Base-by-base conservation (phyloP, 202 grass and related monocot genomes). In the Miscanthus sacchariflorus region DNA sequence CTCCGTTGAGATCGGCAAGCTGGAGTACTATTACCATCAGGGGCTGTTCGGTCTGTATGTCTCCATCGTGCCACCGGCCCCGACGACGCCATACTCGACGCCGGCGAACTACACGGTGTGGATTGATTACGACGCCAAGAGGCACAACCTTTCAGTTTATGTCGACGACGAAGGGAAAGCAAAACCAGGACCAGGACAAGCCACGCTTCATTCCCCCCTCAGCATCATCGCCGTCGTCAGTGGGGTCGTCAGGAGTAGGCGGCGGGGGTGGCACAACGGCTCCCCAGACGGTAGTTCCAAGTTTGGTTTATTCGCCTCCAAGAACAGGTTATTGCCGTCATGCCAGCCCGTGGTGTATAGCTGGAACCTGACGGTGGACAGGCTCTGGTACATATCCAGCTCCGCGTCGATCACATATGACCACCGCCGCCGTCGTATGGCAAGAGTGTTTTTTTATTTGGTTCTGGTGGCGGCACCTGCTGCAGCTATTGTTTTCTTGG, bases 301-400 rank as follows among this genome's bases (percentile, higher is more conserved):
- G 7, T 67, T 80, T 19, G 38, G 78, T 68, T 48, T 80, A 7
- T 46, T 66, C 7, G 78, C 78, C 1, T 80, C 78, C 7, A 80
- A 67, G 25, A 25, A 44, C 39, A 44, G 58, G n/a, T 5, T 0
- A 6, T 61, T 24, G 52, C 52, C 76, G 0, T 80, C 56, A 12
- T 45, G 61, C 61, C 39, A 48, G 7, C 61, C 58, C 24, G 58
- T 80, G 7, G 9, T 80, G 4, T 80, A 80, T 68, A 68, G 78
- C 59, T 80, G 58, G 78, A 28, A 46, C 13, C 8, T 80, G 13
- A 66, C 33, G 33, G 33, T 35, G 33, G 33, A 35, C 33, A 35
- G 33, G 33, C 33, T 35, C 33, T 35, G 3, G 33, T 3, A 35
- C 33, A 35, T 35, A 35, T 35, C 33, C 33, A 35, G 3, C 33